Evolutionary conservation across 2,329 filamentous ascomycete species (phyloP), one percentile per base, ranked within the genome.

Genomic region (Verticillium nonalfalfae): DNA sequence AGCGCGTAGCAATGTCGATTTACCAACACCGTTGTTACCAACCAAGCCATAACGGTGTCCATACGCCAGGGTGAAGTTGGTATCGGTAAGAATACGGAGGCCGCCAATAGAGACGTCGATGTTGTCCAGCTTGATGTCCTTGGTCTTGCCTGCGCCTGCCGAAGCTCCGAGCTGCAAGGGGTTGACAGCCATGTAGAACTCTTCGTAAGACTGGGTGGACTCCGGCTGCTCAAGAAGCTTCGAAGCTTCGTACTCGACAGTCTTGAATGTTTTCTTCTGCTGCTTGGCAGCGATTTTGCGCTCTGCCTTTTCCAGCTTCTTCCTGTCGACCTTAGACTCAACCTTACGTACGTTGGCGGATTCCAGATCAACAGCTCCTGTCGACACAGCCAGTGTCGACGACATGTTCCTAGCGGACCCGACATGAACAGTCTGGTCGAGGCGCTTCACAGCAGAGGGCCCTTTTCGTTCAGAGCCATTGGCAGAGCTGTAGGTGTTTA

Each of bases 151-250:
- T 63, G 90, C 79, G 36, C 88, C 84, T 63, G 88, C 76, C 61
- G 85, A 75, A 66, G 82, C 79, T 60, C 93, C 94, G 63, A 98
- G 71, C 73, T 98, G 94, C 65, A 99, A 84, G 64, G 95, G 95
- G 76, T 99, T 99, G 80, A 99, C 95, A 60, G 92, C 90, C 95
- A 99, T 98, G 85, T 96, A 99, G 79, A 99, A 98, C 74, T 99
- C 95, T 77, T 99, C 95, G 74, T 99, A 99, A 50, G 92, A 96
- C 81, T 97, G 89, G 13, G 93, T 81, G 69, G 89, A 85, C 69
- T 94, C 90, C 4, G 91, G 84, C 75, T 91, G 86, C 72, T 96
- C 89, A 67, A 99, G 86, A 67, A 99, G 81, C 67, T 88, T 88
- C 13, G 95, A 98, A 0, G 95, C 91, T 78, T 99, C 95, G 75